A percentile compares a stretch with the other conserved stretches of the same genome.
Evolutionary conservation across 768 basidiomycete species (phyloP).

Genomic region (Trametes sanguinea): DNA sequence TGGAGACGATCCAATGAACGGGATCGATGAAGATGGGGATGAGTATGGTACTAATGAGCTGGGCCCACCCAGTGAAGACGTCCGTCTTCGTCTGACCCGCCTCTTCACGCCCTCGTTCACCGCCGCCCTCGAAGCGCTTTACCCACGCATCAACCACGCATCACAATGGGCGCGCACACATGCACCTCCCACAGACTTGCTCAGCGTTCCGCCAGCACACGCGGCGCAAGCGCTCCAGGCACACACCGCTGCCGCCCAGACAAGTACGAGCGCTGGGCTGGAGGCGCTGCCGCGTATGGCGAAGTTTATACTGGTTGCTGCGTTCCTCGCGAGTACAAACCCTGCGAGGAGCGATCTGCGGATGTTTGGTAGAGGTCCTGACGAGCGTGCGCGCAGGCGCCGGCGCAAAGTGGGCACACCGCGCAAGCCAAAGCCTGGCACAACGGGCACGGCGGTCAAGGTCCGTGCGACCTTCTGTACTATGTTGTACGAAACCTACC

Average conservation of each 20-base stretch:
- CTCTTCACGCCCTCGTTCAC: conserved; percentile 65
- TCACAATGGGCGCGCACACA: conserved; percentile 60
- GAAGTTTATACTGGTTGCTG: conserved; percentile 74
- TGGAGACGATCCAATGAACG: conserved; percentile 12
- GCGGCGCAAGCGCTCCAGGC: conserved; percentile 21
- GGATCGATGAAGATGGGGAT: not conserved
- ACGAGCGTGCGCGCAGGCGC: conserved; percentile 63
- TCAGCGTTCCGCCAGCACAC: conserved; percentile 33
- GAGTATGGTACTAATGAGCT: conserved; percentile 30
- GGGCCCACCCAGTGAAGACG: conserved; percentile 52
- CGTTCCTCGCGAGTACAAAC: conserved; percentile 84
- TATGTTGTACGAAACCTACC: too few relatives aligned
- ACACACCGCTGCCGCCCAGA: not conserved
- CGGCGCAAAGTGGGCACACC: conserved; percentile 39
- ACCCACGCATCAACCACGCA: conserved; percentile 69
- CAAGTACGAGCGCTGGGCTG: conserved; percentile 24
- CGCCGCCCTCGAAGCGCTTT: conserved; percentile 62
- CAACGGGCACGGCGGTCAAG: conserved; percentile 30
- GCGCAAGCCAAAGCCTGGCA: conserved; percentile 27
- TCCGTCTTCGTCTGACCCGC: conserved; percentile 64
- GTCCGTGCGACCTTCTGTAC: conserved; percentile 13
- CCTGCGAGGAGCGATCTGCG: conserved; percentile 77
- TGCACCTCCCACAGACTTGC: conserved; percentile 46
- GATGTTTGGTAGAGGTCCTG: conserved; percentile 77
- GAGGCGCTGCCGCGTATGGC: conserved; percentile 61